These are phyloP conservation scores for Acacia melanoxylon DNA, from an alignment of 306 rosid genomes.

Conservation along the genomic window DNA sequence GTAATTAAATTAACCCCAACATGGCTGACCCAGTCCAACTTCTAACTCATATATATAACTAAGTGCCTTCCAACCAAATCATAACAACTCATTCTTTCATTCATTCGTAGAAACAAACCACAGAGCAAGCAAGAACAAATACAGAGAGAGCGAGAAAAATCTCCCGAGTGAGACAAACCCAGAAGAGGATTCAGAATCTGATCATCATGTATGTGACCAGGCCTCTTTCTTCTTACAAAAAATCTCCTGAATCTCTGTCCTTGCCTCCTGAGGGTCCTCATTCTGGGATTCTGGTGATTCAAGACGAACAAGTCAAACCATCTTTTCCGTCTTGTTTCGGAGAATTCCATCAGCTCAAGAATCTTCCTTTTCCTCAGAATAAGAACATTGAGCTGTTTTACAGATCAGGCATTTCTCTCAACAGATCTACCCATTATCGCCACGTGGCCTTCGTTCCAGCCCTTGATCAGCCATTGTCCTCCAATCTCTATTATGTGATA, in stretches of 20 bases:
- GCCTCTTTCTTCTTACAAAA: constrained; percentile 54
- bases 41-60: background rate
- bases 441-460: constrained; percentile 70
- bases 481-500: constrained; percentile 66
- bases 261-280: constrained; percentile 62
- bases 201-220: constrained; percentile 70
- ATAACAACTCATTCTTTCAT: background rate
- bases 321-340: constrained; percentile 41
- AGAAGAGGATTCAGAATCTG: background rate
- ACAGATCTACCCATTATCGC: constrained; percentile 39
- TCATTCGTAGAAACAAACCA: background rate
- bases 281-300: constrained; percentile 65
- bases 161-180: background rate
- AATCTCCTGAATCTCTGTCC: constrained; percentile 35
- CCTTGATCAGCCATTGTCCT: constrained; percentile 60
- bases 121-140: background rate
- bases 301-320: constrained; percentile 51
- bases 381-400: constrained; percentile 52
- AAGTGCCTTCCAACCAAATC: background rate
- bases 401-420: constrained; percentile 48
- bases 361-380: constrained; percentile 75
- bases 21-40: constrained; percentile 15
- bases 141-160: background rate
- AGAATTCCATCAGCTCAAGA: constrained; percentile 35
- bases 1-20: background rate